These are phyloP conservation scores for Penicillium fuscoglaucum DNA, from an alignment of 2,329 filamentous ascomycete species.

Conservation along the genomic window DNA sequence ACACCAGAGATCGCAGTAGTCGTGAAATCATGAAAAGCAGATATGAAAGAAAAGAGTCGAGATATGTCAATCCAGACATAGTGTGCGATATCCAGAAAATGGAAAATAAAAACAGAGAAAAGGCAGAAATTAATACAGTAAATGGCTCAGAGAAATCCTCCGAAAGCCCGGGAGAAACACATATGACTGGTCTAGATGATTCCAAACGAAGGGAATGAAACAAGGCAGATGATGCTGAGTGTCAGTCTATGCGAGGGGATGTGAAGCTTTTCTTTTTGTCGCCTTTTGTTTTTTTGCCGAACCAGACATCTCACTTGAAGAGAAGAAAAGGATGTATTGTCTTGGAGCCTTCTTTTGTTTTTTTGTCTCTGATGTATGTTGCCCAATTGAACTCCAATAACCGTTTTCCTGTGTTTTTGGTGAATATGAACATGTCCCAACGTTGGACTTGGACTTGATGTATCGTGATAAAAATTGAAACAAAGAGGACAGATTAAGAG, in stretches of 20 bases:
- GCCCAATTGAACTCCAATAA: conserved; percentile 23
- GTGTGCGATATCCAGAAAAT: conserved; percentile 2
- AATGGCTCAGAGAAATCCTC: conserved; percentile 5
- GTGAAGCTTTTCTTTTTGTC: background rate
- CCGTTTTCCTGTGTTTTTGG: conserved; percentile 18
- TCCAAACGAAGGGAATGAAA: conserved; percentile 6
- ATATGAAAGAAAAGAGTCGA: background rate
- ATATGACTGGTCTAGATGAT: conserved; percentile 22
- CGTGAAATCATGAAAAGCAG: conserved; percentile 19
- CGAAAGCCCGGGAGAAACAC: conserved; percentile 10
- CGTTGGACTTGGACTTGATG: conserved; percentile 13
- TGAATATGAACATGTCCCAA: conserved; percentile 7
- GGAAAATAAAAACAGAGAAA: conserved; percentile 13
- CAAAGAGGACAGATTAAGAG: conserved; percentile 22
- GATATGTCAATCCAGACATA: conserved; percentile 2
- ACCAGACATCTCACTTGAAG: conserved; percentile 3
- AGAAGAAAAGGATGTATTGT: conserved; percentile 5
- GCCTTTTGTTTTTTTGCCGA: conserved; percentile 7
- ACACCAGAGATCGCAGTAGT: conserved; percentile 13
- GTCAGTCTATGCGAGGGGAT: conserved; percentile 22
- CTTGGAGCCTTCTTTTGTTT: conserved; percentile 17
- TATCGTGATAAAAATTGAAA: conserved; percentile 20
- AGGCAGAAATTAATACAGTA: conserved; percentile 24
- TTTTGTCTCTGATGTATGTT: conserved; percentile 20
- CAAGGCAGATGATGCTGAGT: conserved; percentile 8